phyloP scores from a whole-genome alignment of 495 filamentous ascomycete genomes.

The Aspergillus cavernicola region DNA sequence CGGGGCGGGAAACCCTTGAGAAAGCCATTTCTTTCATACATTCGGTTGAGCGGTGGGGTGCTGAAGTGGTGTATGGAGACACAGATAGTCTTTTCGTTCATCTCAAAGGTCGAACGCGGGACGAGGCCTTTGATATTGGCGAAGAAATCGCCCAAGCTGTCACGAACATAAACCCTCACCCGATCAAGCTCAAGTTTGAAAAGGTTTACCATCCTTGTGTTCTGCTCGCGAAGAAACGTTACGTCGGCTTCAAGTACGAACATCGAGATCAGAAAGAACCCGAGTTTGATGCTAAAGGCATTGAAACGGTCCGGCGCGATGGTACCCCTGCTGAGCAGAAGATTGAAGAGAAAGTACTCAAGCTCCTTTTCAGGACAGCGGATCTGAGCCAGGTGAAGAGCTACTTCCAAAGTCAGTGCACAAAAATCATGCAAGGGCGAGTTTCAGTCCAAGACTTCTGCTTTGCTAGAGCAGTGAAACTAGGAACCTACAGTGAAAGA shows the following conservation, averaged over 20 bases:
- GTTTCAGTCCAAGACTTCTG: constrained; percentile 95
- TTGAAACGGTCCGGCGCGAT: constrained; percentile 93
- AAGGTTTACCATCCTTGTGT: constrained; percentile 97
- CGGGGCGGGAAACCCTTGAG: constrained; percentile 89
- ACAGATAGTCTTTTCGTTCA: constrained; percentile 96
- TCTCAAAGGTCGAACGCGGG: constrained; percentile 78
- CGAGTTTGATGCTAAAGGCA: constrained; percentile 96
- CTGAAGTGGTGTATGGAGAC: constrained; percentile 97
- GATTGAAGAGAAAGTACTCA: constrained; percentile 92
- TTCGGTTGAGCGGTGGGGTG: constrained; percentile 78
- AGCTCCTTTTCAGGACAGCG: constrained; percentile 81
- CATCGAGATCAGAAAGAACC: constrained; percentile 70
- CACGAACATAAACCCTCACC: constrained; percentile 86
- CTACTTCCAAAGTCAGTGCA: constrained; percentile 88
- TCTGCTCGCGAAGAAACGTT: constrained; percentile 93
- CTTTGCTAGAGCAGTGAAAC: constrained; percentile 85
- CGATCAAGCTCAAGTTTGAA: constrained; percentile 95
- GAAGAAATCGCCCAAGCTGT: constrained; percentile 87
- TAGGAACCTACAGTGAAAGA: constrained; percentile 84
- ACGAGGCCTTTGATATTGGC: constrained; percentile 88
- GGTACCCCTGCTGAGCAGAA: constrained; percentile 95
- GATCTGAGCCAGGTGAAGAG: constrained; percentile 87
- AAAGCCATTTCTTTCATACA: constrained; percentile 92
- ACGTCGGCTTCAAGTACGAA: constrained; percentile 98
- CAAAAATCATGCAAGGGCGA: constrained; percentile 84